Percentiles rank a stretch among this genome's conserved stretches.
Conservation (phyloP, 192 early-diverging fungal genomes). For the Backusella tarrabulga region DNA sequence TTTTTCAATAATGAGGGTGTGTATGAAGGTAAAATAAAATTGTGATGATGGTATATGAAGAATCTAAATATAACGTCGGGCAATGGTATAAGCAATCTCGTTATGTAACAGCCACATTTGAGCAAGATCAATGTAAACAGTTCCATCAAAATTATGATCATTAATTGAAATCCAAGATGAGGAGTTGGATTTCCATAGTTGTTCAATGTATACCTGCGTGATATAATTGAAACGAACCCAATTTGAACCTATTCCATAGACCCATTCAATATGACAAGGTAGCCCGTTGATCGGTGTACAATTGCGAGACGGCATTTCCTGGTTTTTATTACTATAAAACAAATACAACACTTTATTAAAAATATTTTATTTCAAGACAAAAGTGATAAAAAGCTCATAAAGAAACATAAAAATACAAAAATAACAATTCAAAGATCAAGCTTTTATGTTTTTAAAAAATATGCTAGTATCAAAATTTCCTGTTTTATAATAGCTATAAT, state of each 20-base stretch:
- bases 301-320: not conserved
- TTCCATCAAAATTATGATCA: not conserved
- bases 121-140: not conserved
- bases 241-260: not conserved
- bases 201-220: not conserved
- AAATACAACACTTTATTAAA: not conserved
- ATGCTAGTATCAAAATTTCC: not conserved
- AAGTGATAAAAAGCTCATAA: not conserved
- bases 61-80: not conserved
- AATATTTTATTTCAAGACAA: not conserved
- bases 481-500: not conserved
- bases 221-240: not conserved
- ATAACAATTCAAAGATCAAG: not conserved
- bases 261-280: not conserved
- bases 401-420: not conserved
- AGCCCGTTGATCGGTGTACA: not conserved
- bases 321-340: not conserved
- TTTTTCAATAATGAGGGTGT: not conserved
- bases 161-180: not conserved
- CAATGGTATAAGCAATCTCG: not conserved
- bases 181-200: not conserved
- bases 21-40: not conserved
- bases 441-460: not conserved
- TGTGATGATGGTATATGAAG: not conserved
- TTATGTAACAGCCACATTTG: not conserved